Evolutionary conservation across 2,329 filamentous ascomycete genomes (phyloP), one percentile per base, ranked within the genome.

Genomic region (Fusarium sp.): DNA sequence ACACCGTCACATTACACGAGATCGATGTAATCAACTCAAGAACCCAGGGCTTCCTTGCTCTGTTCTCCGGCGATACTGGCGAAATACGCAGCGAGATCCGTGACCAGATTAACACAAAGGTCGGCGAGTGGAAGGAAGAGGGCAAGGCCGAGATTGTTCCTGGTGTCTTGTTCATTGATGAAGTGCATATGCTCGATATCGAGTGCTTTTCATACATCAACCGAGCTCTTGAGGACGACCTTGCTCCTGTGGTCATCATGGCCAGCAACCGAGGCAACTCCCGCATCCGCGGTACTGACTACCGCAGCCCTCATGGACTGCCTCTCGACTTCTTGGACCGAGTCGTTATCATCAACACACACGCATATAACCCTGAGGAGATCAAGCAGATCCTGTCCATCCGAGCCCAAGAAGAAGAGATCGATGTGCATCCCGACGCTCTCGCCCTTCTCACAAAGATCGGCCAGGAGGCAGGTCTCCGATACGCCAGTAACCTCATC

Each of bases 181-280:
- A 99, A 85, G 96, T 99, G 9, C 96, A 99, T 87, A 98, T 99
- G 96, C 93, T 99, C 65, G 96, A 99, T 82, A 98, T 98, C 74
- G 96, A 99, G 84, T 98, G 96, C 86, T 99, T 97, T 87, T 97
- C 95, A 49, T 99, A 97, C 86, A 93, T 99, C 87, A 99, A 99
- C 86, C 93, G 96, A 59, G 96, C 96, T 2, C 88, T 99, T 49
- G 96, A 99, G 84, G 94, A 95, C 69, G 95, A 98, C 79, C 89
- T 99, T 37, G 95, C 96, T 3, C 96, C 96, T 43, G 95, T 99
- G 74, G 95, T 99, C 82, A 99, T 99, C 84, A 99, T 99, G 96
- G 96, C 96, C 61, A 97, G 94, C 88, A 99, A 99, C 86, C 90
- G 96, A 68, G 96, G 96, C 73, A 91, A 95, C 82, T 94, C 96